phyloP scores from a whole-genome alignment of 176 grass and related monocot genomes.

The Raddia distichophylla region DNA sequence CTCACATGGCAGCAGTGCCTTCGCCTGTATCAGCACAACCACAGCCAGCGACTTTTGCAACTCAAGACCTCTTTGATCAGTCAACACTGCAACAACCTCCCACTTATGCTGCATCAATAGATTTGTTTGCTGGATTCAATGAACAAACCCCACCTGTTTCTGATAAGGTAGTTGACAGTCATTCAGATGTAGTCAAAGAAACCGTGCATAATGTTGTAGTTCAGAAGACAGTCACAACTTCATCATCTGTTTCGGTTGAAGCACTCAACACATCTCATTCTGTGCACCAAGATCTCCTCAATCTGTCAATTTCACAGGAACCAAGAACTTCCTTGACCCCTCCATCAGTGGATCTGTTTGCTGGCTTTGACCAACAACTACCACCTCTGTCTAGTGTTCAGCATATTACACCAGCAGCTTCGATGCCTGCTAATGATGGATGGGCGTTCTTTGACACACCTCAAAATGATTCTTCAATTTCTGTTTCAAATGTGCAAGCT shows the following conservation, averaged over 20 bases:
- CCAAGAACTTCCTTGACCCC: conserved; percentile 33
- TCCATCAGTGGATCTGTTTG: conserved; percentile 65
- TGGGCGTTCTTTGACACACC: conserved; percentile 86
- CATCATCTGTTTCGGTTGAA: conserved; percentile 43
- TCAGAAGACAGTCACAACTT: conserved; percentile 31
- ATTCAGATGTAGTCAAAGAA: conserved; percentile 47
- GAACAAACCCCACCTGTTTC: conserved; percentile 46
- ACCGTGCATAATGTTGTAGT: conserved; percentile 30
- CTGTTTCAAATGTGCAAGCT: conserved; percentile 46
- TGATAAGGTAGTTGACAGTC: conserved; percentile 28
- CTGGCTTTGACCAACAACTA: conserved; percentile 59
- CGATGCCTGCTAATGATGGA: conserved; percentile 60
- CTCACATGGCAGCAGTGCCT: neutral
- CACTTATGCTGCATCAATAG: conserved; percentile 41
- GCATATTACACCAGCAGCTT: conserved; percentile 41
- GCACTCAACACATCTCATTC: conserved; percentile 35
- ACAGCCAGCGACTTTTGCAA: conserved; percentile 32
- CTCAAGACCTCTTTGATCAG: conserved; percentile 53
- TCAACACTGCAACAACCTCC: conserved; percentile 42
- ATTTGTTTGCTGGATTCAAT: conserved; percentile 72
- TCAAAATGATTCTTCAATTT: conserved; percentile 44
- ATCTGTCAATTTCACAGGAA: conserved; percentile 49
- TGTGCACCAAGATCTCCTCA: conserved; percentile 49
- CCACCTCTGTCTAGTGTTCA: conserved; percentile 44
- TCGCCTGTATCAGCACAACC: conserved; percentile 22